Conservation (phyloP, 2,329 filamentous ascomycete genomes). For the Alternaria sp. region DNA sequence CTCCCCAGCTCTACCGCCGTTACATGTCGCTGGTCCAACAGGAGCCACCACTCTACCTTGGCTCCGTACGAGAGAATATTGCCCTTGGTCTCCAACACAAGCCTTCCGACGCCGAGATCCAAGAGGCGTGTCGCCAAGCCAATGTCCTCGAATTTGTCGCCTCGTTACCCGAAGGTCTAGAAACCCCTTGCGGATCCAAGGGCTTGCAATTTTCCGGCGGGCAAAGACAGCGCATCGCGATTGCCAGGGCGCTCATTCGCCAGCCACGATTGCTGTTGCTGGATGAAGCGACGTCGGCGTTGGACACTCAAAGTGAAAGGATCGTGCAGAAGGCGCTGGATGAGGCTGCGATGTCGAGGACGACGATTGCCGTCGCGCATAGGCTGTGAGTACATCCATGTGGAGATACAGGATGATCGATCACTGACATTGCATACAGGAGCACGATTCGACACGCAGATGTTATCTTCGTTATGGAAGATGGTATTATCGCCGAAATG, state of each 20-base stretch:
- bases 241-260: conserved; percentile 71
- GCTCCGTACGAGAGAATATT: conserved; percentile 86
- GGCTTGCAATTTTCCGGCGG: conserved; percentile 73
- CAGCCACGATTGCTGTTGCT: conserved; percentile 63
- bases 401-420: neutral
- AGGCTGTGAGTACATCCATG: conserved; percentile 53
- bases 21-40: conserved; percentile 86
- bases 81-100: neutral
- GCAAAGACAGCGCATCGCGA: conserved; percentile 78
- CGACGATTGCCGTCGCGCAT: conserved; percentile 51
- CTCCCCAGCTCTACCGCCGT: conserved; percentile 65
- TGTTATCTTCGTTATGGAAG: conserved; percentile 49
- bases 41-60: conserved; percentile 90
- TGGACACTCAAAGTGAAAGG: conserved; percentile 31
- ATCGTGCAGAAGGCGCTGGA: conserved; percentile 57
- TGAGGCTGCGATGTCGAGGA: conserved; percentile 50
- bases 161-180: conserved; percentile 37
- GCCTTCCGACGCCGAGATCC: neutral
- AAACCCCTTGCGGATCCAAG: conserved; percentile 31
- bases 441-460: conserved; percentile 48
- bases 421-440: neutral
- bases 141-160: conserved; percentile 40
- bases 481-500: conserved; percentile 47
- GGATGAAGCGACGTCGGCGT: conserved; percentile 61
- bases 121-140: conserved; percentile 15